Evolutionary conservation across 768 basidiomycete species (phyloP).

Genomic region (Panaeolus papilionaceus): DNA sequence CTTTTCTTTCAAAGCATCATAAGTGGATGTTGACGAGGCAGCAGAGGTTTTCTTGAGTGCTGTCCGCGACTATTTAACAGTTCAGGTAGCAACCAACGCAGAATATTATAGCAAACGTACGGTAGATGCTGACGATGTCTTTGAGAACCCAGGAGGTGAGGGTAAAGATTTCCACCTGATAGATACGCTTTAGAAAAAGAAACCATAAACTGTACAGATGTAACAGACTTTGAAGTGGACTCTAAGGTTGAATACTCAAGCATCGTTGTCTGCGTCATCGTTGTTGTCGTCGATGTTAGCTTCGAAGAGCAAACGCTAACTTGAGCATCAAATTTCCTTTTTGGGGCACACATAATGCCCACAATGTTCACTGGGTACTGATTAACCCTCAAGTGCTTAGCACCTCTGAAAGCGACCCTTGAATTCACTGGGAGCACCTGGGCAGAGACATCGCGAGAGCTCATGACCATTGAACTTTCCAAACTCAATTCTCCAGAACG

Average conservation of each 20-base stretch:
- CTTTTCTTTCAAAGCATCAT: constrained; percentile 73
- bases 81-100: neutral
- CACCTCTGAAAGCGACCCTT: too few relatives aligned
- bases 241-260: constrained; percentile 51
- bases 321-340: constrained; percentile 4
- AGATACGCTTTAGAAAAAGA: constrained; percentile 3
- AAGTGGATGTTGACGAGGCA: constrained; percentile 46
- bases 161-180: constrained; percentile 68
- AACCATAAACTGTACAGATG: neutral
- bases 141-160: constrained; percentile 73
- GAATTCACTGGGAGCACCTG: too few relatives aligned
- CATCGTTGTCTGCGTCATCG: constrained; percentile 25
- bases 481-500: too few relatives aligned
- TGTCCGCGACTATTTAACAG: constrained; percentile 45
- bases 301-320: neutral
- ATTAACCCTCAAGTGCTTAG: too few relatives aligned
- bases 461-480: too few relatives aligned
- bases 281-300: neutral
- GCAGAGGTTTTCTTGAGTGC: constrained; percentile 39
- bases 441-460: too few relatives aligned
- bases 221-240: constrained; percentile 41
- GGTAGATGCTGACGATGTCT: constrained; percentile 33
- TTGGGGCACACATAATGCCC: neutral
- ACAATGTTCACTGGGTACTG: neutral
- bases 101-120: constrained; percentile 5